Conservation (phyloP, 2,329 filamentous ascomycete genomes). For the Colletotrichum karsti region DNA sequence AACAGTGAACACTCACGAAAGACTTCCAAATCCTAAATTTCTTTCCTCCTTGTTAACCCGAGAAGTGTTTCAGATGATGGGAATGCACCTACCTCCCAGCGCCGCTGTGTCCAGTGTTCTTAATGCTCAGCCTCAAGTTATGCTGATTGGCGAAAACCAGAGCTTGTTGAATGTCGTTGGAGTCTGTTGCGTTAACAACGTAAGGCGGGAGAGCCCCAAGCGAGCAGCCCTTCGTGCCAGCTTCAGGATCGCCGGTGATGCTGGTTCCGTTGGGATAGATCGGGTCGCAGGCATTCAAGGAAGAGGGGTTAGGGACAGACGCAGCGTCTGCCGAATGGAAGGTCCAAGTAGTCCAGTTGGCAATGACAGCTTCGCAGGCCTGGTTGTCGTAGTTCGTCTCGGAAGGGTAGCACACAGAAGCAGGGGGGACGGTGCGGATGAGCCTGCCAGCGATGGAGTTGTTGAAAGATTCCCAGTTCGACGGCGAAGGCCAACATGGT, state of each 20-base stretch:
- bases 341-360: slow-evolving; percentile 43
- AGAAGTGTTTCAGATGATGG: background rate
- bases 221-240: background rate
- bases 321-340: slow-evolving; percentile 35
- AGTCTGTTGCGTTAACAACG: slow-evolving; percentile 33
- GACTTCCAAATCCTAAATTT: background rate
- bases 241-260: slow-evolving; percentile 36
- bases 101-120: slow-evolving; percentile 40
- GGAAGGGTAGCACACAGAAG: slow-evolving; percentile 39
- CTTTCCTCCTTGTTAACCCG: background rate
- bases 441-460: slow-evolving; percentile 57
- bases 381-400: slow-evolving; percentile 47
- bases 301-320: slow-evolving; percentile 30
- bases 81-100: background rate
- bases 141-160: slow-evolving; percentile 46
- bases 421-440: slow-evolving; percentile 61
- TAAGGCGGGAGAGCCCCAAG: slow-evolving; percentile 33
- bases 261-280: slow-evolving; percentile 42
- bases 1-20: background rate
- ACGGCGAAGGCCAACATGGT: slow-evolving; percentile 50
- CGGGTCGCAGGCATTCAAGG: slow-evolving; percentile 47
- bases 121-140: slow-evolving; percentile 44
- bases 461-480: slow-evolving; percentile 60
- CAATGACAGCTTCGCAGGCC: slow-evolving; percentile 47
- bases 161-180: slow-evolving; percentile 30